These are phyloP conservation scores for Pugionium dolabratum DNA, from an alignment of 345 rosid genomes.

Conservation along the genomic window DNA sequence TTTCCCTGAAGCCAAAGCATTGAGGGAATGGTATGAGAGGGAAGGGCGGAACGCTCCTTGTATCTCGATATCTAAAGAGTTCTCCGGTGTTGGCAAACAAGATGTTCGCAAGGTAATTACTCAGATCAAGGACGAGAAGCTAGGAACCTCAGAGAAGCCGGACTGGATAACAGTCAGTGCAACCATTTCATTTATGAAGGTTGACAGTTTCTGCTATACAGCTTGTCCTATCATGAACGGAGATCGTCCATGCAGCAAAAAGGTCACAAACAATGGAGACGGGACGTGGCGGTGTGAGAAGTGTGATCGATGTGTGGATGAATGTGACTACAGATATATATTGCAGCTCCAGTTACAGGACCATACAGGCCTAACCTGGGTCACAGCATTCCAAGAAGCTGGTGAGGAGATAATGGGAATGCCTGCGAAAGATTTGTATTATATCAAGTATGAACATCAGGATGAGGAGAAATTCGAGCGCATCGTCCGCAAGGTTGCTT, in stretches of 20 bases:
- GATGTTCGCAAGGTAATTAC: conserved; percentile 67
- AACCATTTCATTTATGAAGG: conserved; percentile 58
- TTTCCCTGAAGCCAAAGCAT: conserved; percentile 59
- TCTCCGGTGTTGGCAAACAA: conserved; percentile 43
- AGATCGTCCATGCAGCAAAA: conserved; percentile 78
- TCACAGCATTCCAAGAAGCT: conserved; percentile 83
- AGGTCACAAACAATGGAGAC: conserved; percentile 84
- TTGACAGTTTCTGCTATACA: conserved; percentile 81
- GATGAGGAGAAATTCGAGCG: conserved; percentile 72
- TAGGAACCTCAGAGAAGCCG: conserved; percentile 92
- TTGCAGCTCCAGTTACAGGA: conserved; percentile 90
- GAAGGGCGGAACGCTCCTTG: conserved; percentile 63
- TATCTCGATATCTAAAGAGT: conserved; percentile 73
- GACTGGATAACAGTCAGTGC: conserved; percentile 84
- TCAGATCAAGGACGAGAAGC: conserved; percentile 82
- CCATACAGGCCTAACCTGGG: conserved; percentile 85
- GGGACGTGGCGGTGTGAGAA: conserved; percentile 87
- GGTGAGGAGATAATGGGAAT: conserved; percentile 84
- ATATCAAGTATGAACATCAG: conserved; percentile 56
- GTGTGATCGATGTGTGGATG: conserved; percentile 72
- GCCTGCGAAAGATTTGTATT: conserved; percentile 72
- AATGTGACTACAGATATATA: conserved; percentile 82
- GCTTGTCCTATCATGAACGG: conserved; percentile 85
- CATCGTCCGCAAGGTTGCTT: conserved; percentile 64
- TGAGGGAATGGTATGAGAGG: conserved; percentile 76